These are phyloP conservation scores for Eutypa lata DNA, from an alignment of 2,329 filamentous ascomycete species.

Conservation along the genomic window DNA sequence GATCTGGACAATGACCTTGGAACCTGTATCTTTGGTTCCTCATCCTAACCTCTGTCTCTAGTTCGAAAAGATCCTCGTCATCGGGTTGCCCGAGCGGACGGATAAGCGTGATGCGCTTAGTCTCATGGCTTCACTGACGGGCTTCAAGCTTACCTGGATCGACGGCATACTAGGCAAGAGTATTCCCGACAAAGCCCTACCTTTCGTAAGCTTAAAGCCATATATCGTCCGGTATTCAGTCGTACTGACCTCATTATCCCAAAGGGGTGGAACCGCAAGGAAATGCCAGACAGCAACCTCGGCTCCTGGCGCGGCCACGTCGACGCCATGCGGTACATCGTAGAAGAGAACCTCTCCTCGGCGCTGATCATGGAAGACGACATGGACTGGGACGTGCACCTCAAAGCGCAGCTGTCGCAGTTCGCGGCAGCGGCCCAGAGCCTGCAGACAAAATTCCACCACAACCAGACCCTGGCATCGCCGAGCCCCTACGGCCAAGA, in stretches of 20 bases:
- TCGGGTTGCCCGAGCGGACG: conserved; percentile 40
- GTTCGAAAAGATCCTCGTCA: conserved; percentile 43
- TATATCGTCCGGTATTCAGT: too few relatives aligned
- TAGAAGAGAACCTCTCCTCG: conserved; percentile 30
- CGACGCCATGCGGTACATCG: conserved; percentile 32
- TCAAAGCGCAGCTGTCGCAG: conserved; percentile 29
- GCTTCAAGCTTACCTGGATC: conserved; percentile 39
- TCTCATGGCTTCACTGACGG: conserved; percentile 37
- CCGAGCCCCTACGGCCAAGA: conserved; percentile 43
- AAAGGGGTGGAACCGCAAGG: conserved; percentile 22
- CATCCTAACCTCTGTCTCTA: not conserved
- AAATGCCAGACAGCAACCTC: conserved; percentile 27
- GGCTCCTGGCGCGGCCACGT: conserved; percentile 38
- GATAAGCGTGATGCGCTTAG: conserved; percentile 46
- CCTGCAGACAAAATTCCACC: conserved; percentile 10
- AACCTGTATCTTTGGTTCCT: not conserved
- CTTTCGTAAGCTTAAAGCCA: conserved; percentile 18
- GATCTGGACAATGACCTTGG: not conserved
- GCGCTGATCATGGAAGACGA: conserved; percentile 44
- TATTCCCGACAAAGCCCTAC: conserved; percentile 38
- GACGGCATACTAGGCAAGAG: conserved; percentile 36
- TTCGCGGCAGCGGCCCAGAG: conserved; percentile 19
- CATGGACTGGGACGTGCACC: conserved; percentile 40
- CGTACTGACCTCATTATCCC: not conserved
- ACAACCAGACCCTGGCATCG: conserved; percentile 11